Base-by-base conservation (phyloP, 805 yeast genomes). In the Yamadazyma phyllophila region DNA sequence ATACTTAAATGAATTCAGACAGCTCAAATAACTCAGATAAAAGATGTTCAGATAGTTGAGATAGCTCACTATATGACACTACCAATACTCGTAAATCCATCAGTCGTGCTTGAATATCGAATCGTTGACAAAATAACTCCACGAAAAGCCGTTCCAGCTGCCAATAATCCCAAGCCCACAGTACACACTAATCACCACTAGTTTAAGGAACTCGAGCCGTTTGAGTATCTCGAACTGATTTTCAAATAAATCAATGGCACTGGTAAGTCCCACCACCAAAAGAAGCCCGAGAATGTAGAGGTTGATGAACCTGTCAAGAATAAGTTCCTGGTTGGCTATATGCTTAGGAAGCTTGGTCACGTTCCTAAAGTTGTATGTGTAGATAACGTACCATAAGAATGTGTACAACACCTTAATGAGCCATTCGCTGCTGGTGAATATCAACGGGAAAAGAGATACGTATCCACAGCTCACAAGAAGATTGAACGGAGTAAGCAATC, bases 121-220 rank as follows among this genome's bases (percentile, higher is more conserved):
- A 56, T 89, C 96, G 59, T 86, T 91, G 45, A 88, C 81, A 62
- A 89, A 88, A 59, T 88, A 91, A 44, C 87, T 67, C 96, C 96
- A 91, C 49, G 87, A 82, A 53, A 90, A 78, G 7, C 95, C 94
- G 51, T 85, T 77, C 96, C 96, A 94, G 41, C 96, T 81, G 37
- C 88, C 75, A 7, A 91, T 71, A 6, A 94, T 81, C 2, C 99
- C 99, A 13, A 88, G 49, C 0, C 88, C 80, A 63, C 97, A 88
- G 65, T 92, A 92, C 6, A 88, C 83, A 52, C 96, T 88, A 46
- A 88, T 78, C 9, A 82, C 67, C 89, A 94, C 88, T 52, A 92
- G 71, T 39, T 88, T 81, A 47, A 88, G 65, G 58, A 90, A 92
- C 63, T 88, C 88, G 47, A 80, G 76, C 54, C 72, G 78, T 44